Base-by-base conservation (phyloP, 495 filamentous ascomycete genomes). In the Lasiosphaeriaceae sp. region DNA sequence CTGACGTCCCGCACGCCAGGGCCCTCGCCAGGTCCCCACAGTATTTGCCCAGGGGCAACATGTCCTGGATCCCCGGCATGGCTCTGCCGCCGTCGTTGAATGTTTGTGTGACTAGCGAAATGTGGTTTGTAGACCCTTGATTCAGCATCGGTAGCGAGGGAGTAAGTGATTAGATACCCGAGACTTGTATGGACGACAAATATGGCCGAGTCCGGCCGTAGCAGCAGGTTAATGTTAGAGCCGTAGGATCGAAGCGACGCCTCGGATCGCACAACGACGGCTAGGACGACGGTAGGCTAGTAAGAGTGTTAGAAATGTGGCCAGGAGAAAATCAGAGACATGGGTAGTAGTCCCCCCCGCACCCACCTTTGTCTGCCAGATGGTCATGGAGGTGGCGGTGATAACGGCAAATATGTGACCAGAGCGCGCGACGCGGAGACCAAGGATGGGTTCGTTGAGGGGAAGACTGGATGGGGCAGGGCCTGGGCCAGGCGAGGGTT, bases 301-400 rank as follows among this genome's bases (percentile, higher is more conserved):
- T 43, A 21, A 22, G 65, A n/a, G 21, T 29, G 62, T 63, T 53
- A 67, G 63, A 50, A 21, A 21, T 54, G 20, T 21, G 20, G 58
- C 19, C 29, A 45, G 26, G 19, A 5, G 20, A 43, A 46, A 24
- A 37, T 52, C 14, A 44, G n/a, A 69, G 80, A 34, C 26, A 31
- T 31, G 26, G 9, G 26, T 31, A 9, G 26, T 31, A 39, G 47
- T n/a, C 19, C 22, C 11, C 14, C 21, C 9, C 64, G 57, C 82
- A 92, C 92, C 79, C 82, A 92, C 92, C 79, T 90, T 92, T 52
- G 89, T 93, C 73, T 99, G 95, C 95, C 95, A 99, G 55, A 97
- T 80, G 17, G 86, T 90, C 65, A 97, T 80, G 4, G 87, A 87
- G 8, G 87, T 87, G 5, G 80, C 72, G 1, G 94, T 97, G 65